Evolutionary conservation across 192 early-diverging fungal genomes (phyloP).

Genomic region (Funneliformis geosporum): DNA sequence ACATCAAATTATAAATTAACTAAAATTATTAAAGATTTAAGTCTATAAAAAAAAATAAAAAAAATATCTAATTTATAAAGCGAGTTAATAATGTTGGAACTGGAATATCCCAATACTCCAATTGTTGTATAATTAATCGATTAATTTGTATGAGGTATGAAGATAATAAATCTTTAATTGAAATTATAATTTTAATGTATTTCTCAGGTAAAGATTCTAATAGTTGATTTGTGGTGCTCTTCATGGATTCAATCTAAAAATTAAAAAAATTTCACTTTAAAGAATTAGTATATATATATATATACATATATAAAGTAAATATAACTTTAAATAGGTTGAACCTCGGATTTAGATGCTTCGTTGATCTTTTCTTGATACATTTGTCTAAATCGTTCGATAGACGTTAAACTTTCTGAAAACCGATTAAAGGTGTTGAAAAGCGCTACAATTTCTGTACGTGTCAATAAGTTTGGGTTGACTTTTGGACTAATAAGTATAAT

Average conservation of each 20-base stretch:
- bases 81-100: not conserved
- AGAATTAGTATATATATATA: not conserved
- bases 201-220: not conserved
- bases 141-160: not conserved
- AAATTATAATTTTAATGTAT: not conserved
- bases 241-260: not conserved
- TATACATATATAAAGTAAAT: not conserved
- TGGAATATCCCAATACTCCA: not conserved
- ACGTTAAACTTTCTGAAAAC: conserved; percentile 80
- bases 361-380: conserved; percentile 58
- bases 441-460: conserved; percentile 85
- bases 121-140: not conserved
- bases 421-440: conserved; percentile 89
- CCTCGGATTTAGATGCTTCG: not conserved
- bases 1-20: too few species aligned
- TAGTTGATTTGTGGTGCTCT: not conserved
- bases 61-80: not conserved
- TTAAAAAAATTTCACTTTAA: not conserved
- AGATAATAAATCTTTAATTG: not conserved
- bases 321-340: not conserved
- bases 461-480: conserved; percentile 55
- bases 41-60: not conserved
- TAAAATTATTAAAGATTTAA: too few species aligned
- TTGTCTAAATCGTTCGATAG: conserved; percentile 79
- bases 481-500: conserved; percentile 41